phyloP scores from a whole-genome alignment of 177 flowering plant species.

The Vitis hybrid region DNA sequence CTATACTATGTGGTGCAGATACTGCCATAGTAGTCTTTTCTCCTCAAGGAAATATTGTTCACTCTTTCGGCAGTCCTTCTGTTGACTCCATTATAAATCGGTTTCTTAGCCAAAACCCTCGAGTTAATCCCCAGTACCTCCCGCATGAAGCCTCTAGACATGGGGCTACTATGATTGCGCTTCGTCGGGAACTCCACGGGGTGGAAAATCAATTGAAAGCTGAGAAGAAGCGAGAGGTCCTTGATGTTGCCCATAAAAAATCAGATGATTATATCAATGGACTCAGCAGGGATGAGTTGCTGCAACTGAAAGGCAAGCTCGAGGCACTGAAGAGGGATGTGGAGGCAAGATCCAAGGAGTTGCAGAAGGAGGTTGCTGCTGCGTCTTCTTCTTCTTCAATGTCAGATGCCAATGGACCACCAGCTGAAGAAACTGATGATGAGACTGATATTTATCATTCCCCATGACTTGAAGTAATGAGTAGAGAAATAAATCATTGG shows the following conservation, averaged over 20 bases:
- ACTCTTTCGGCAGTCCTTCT: conserved; percentile 22
- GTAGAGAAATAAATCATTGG: too few relatives aligned
- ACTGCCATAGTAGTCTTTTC: conserved; percentile 24
- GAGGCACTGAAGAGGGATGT: too few relatives aligned
- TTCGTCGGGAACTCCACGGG: background rate
- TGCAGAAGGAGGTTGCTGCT: too few relatives aligned
- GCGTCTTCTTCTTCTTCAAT: too few relatives aligned
- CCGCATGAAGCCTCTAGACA: background rate
- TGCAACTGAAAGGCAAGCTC: too few relatives aligned
- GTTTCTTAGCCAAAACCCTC: conserved; percentile 2
- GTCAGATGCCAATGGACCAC: too few relatives aligned
- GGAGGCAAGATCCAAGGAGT: too few relatives aligned
- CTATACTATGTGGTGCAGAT: conserved; percentile 18
- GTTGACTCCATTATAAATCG: conserved; percentile 12
- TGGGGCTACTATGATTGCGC: background rate
- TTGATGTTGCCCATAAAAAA: conserved; percentile 3
- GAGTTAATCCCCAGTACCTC: background rate
- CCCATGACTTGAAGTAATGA: too few relatives aligned
- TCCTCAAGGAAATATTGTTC: conserved; percentile 21
- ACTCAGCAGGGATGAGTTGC: too few relatives aligned
- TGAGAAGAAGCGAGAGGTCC: conserved; percentile 13
- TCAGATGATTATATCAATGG: too few relatives aligned
- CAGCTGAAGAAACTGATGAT: too few relatives aligned
- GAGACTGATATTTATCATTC: too few relatives aligned
- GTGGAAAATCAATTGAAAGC: conserved; percentile 2